Evolutionary conservation across 2,329 filamentous ascomycete species (phyloP), one percentile per base, ranked within the genome.

Genomic region (Colletotrichum lindemuthianum): DNA sequence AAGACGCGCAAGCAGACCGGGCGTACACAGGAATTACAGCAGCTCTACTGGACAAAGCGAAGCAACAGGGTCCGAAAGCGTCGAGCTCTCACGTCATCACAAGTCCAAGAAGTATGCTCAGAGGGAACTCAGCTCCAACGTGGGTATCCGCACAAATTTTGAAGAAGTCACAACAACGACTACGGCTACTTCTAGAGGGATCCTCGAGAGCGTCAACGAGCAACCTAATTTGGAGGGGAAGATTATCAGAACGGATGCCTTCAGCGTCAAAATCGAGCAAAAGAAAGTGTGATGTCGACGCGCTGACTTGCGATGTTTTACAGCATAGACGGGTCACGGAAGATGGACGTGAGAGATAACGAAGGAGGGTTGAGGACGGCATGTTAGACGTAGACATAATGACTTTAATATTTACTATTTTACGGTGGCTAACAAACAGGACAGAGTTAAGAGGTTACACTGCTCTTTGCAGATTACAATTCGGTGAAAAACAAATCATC

Each of bases 1-100:
- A 43, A 63, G 58, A 15, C 54, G 69, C 48, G 68, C 67, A 39
- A 52, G 68, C 52, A 40, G 53, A 39, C 59, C 59, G 2, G 37
- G 51, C n/a, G 40, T 45, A 16, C 11, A 39, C 4, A 54, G 51
- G 24, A 57, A 39, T 0, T 57, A 56, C 36, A 32, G 51, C 2
- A 65, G 61, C 24, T 56, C 45, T n/a, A 51, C 61, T 4, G 44
- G 32, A 0, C 45, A 15, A 4, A 39, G 39, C 45, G 45, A 44
- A 6, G 36, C n/a, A n/a, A 7, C 4, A 34, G n/a, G 13, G 11
- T 47, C 57, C 2, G 56, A 40, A 10, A 15, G 9, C 4, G 48
- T 54, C 2, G 34, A 48, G 8, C 36, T 41, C 15, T 34, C 34
- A 32, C 32, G 39, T 43, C 41, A 15, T 4, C 11, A 11, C 2